A percentile compares a stretch with the other conserved stretches of the same genome.
Conservation (phyloP, 2,329 filamentous ascomycete species). For the Pyrenophora teres region DNA sequence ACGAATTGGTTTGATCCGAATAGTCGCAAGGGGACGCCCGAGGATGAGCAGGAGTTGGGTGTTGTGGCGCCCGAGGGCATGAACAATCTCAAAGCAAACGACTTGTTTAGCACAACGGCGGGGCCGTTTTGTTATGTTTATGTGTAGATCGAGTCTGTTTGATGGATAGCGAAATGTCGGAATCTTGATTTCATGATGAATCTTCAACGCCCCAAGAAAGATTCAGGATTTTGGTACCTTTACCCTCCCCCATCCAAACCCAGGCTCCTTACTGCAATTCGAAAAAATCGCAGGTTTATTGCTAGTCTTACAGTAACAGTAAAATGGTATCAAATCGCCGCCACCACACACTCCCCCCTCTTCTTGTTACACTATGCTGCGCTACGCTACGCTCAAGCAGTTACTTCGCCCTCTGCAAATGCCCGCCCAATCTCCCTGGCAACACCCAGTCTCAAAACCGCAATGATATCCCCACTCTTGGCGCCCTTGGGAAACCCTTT, state of each 20-base stretch:
- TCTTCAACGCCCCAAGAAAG: neutral
- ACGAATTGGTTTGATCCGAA: slow-evolving; percentile 52
- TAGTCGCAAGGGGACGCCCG: slow-evolving; percentile 47
- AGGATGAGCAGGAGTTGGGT: slow-evolving; percentile 34
- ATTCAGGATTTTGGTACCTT: neutral
- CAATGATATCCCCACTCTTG: slow-evolving; percentile 71
- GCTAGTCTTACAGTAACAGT: neutral
- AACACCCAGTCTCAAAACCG: slow-evolving; percentile 71
- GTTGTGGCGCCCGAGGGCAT: slow-evolving; percentile 30
- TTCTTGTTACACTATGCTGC: neutral
- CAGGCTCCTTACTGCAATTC: neutral
- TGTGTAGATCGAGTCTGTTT: slow-evolving; percentile 16
- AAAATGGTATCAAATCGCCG: slow-evolving; percentile 3
- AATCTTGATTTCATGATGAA: neutral
- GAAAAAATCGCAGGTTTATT: neutral
- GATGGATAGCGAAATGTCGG: too few relatives aligned
- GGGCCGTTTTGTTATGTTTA: slow-evolving; percentile 44
- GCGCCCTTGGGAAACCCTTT: slow-evolving; percentile 60
- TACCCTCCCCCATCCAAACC: neutral
- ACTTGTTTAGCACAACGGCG: slow-evolving; percentile 36
- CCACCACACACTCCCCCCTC: too few relatives aligned
- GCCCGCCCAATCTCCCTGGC: slow-evolving; percentile 73
- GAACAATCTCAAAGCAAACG: slow-evolving; percentile 28
- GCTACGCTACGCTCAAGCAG: neutral
- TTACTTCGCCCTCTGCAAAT: slow-evolving; percentile 70